Conservation (phyloP, 2,329 filamentous ascomycete species). For the Trichoderma asperellum region DNA sequence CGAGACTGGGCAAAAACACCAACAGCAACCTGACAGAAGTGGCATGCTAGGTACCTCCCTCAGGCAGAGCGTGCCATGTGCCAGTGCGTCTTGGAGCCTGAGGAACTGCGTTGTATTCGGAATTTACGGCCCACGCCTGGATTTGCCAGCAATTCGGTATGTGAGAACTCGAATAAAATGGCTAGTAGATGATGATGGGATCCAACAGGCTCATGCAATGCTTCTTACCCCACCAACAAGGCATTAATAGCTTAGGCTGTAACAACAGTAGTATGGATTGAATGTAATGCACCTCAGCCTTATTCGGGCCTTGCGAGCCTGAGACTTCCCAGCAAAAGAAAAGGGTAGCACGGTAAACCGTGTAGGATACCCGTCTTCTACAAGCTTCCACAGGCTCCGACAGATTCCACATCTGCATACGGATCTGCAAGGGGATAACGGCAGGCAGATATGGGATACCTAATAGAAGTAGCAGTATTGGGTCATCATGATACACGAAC, state of each 20-base stretch:
- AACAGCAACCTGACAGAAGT: not conserved
- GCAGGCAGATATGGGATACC: not conserved
- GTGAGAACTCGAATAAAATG: not conserved
- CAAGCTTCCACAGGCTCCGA: not conserved
- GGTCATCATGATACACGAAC: not conserved
- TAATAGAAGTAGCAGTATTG: not conserved
- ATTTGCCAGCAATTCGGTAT: not conserved
- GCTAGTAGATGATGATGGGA: not conserved
- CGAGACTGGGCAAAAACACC: not conserved
- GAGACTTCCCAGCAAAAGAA: not conserved
- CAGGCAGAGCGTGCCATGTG: not conserved
- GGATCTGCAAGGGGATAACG: not conserved
- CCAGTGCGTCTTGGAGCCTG: not conserved
- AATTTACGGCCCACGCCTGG: not conserved
- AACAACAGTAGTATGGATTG: not conserved
- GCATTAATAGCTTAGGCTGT: not conserved
- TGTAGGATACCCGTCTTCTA: not conserved
- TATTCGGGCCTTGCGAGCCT: not conserved
- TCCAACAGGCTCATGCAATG: not conserved
- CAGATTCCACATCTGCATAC: not conserved
- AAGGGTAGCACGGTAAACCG: not conserved
- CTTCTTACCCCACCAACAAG: not conserved
- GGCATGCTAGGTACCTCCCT: not conserved
- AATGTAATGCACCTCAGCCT: not conserved
- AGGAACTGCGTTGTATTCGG: not conserved